These are phyloP conservation scores for Mychonastes homosphaera DNA, from an alignment of 139 green algal species.

Conservation along the genomic window DNA sequence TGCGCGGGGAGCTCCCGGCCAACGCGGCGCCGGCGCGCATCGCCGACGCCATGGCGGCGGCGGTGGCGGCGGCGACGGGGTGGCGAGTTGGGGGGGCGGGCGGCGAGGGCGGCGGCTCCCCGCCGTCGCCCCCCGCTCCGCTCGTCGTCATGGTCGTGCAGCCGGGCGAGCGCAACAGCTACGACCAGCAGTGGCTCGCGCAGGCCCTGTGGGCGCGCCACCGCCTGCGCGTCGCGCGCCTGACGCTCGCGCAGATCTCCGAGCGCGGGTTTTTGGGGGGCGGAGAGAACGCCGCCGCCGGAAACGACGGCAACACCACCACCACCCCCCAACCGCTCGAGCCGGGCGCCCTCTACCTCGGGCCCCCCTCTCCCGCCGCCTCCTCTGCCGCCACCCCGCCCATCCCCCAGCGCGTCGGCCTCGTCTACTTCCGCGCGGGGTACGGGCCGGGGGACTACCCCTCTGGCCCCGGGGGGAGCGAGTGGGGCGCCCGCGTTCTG, in stretches of 20 bases:
- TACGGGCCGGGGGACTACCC: conserved; percentile 88
- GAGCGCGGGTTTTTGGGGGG: conserved; percentile 20
- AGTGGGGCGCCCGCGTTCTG: conserved; percentile 69
- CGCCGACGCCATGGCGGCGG: conserved; percentile 28
- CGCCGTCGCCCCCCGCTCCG: not conserved
- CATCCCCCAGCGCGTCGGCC: too few species aligned
- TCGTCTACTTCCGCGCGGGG: conserved; percentile 38
- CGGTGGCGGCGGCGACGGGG: conserved; percentile 6
- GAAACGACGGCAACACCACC: too few species aligned
- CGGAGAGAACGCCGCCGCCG: too few species aligned
- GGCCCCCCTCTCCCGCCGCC: too few species aligned
- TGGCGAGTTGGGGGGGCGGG: not conserved
- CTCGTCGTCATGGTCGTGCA: conserved; percentile 90
- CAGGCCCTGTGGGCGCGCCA: conserved; percentile 69
- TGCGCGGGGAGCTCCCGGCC: conserved; percentile 36
- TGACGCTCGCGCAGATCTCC: conserved; percentile 58
- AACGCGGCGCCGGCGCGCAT: conserved; percentile 57
- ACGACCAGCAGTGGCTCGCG: conserved; percentile 86
- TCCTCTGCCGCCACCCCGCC: too few species aligned
- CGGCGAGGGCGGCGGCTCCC: too few species aligned
- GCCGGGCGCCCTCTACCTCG: too few species aligned
- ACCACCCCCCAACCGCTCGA: too few species aligned
- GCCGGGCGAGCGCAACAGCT: conserved; percentile 81
- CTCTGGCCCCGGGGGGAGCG: conserved; percentile 24
- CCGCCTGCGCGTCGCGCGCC: conserved; percentile 50